Percentiles rank a stretch among this genome's conserved stretches.
phyloP scores from a whole-genome alignment of 805 yeast genomes.

The Kuraishia floccosa region DNA sequence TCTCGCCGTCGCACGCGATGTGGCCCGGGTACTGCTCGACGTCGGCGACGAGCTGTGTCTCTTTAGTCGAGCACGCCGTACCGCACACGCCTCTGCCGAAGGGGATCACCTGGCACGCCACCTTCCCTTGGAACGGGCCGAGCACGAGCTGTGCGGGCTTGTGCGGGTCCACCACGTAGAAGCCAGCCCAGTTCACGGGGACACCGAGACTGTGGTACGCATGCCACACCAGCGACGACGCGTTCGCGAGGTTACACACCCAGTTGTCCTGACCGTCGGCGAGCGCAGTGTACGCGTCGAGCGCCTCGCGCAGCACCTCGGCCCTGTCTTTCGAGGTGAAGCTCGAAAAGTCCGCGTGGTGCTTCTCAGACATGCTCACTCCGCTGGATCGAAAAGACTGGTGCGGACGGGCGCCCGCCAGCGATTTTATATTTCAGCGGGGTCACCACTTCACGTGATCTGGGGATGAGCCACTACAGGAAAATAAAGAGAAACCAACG shows the following conservation, averaged over 20 bases:
- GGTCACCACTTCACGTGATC: too few species aligned
- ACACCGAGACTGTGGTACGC: constrained; percentile 53
- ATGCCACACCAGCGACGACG: constrained; percentile 81
- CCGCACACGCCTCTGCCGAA: constrained; percentile 92
- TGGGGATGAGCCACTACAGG: too few species aligned
- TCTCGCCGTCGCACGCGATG: constrained; percentile 95
- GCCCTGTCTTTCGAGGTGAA: constrained; percentile 29
- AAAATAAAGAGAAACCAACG: too few species aligned
- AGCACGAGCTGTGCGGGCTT: constrained; percentile 39
- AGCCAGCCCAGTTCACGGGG: constrained; percentile 88
- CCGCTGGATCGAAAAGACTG: too few species aligned
- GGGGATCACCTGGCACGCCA: constrained; percentile 79
- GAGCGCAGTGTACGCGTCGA: constrained; percentile 57
- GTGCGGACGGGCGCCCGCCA: too few species aligned
- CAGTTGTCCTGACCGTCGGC: constrained; percentile 58
- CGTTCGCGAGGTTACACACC: constrained; percentile 84
- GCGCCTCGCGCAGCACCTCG: constrained; percentile 46
- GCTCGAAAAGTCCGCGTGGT: constrained; percentile 67
- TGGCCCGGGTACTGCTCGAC: constrained; percentile 82
- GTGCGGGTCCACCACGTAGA: constrained; percentile 46
- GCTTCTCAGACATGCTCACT: constrained; percentile 3
- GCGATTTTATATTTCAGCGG: too few species aligned
- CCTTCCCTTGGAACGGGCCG: constrained; percentile 96
- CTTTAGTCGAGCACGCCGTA: constrained; percentile 45
- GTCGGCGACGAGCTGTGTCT: constrained; percentile 68